A percentile compares a stretch with the other conserved stretches of the same genome.
phyloP scores from a whole-genome alignment of 495 filamentous ascomycete species.

The Aspergillus panamensis region DNA sequence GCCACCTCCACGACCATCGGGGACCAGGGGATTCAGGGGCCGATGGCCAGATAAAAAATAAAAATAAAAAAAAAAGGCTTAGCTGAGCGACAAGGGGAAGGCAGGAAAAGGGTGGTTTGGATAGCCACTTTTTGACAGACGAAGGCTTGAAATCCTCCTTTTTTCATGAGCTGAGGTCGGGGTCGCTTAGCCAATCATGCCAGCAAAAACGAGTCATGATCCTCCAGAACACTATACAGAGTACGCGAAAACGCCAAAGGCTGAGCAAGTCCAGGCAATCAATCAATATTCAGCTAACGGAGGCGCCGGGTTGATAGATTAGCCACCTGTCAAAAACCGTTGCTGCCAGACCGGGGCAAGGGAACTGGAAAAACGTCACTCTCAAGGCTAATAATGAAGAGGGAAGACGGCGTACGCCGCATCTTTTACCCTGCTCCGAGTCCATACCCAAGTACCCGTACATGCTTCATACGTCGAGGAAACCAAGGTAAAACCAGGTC shows the following conservation, averaged over 20 bases:
- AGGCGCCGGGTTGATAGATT: too few species aligned
- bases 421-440: neutral
- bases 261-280: neutral
- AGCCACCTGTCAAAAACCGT: neutral
- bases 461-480: neutral
- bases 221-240: neutral
- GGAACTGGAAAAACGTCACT: neutral
- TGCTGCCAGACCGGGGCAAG: neutral
- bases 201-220: neutral
- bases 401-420: too few species aligned
- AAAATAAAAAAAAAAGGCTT: neutral
- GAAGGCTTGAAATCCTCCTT: neutral
- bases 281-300: neutral
- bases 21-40: slow-evolving; percentile 4
- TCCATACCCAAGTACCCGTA: neutral
- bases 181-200: neutral
- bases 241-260: neutral
- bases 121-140: neutral
- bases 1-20: neutral
- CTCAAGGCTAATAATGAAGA: too few species aligned
- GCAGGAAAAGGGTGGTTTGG: neutral
- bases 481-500: too few species aligned
- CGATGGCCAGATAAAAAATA: neutral
- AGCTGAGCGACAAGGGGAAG: neutral
- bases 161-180: neutral